Percentiles rank a stretch among this genome's conserved stretches.
phyloP scores from a whole-genome alignment of 2,329 filamentous ascomycete species.

The Xylariaceae sp. region DNA sequence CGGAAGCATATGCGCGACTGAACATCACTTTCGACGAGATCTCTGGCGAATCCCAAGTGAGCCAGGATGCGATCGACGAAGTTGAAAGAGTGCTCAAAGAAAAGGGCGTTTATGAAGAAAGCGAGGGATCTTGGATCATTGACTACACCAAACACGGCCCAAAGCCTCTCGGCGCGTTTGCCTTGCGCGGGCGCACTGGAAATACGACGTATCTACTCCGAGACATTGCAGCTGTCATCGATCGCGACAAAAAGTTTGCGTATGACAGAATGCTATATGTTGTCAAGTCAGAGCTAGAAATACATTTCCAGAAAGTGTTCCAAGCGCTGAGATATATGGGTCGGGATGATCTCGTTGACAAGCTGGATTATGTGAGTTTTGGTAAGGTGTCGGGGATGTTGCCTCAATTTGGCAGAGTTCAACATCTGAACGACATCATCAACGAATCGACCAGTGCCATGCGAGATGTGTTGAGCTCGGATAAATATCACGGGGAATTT shows the following conservation, averaged over 20 bases:
- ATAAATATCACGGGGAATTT: neutral
- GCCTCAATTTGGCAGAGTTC: constrained; percentile 36
- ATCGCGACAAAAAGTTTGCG: constrained; percentile 50
- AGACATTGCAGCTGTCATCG: constrained; percentile 62
- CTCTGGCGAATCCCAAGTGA: constrained; percentile 60
- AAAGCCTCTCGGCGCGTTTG: constrained; percentile 64
- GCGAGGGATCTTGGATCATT: constrained; percentile 62
- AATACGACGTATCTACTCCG: constrained; percentile 66
- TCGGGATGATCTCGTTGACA: constrained; percentile 25
- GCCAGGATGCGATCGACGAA: constrained; percentile 47
- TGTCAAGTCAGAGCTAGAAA: constrained; percentile 31
- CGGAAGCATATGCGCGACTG: constrained; percentile 48
- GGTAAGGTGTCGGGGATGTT: constrained; percentile 43
- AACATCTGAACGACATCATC: constrained; percentile 41
- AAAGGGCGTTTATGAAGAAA: constrained; percentile 51
- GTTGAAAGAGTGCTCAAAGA: constrained; percentile 55
- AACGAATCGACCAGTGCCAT: constrained; percentile 4
- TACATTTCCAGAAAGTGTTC: constrained; percentile 30
- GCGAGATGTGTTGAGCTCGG: neutral
- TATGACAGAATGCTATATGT: constrained; percentile 39
- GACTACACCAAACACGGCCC: constrained; percentile 65
- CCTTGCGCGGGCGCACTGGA: constrained; percentile 60
- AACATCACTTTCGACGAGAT: constrained; percentile 56
- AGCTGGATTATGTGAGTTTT: constrained; percentile 39
- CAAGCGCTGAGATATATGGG: constrained; percentile 33